Conservation (phyloP, 768 basidiomycete species). For the Phylloporus sp. region DNA sequence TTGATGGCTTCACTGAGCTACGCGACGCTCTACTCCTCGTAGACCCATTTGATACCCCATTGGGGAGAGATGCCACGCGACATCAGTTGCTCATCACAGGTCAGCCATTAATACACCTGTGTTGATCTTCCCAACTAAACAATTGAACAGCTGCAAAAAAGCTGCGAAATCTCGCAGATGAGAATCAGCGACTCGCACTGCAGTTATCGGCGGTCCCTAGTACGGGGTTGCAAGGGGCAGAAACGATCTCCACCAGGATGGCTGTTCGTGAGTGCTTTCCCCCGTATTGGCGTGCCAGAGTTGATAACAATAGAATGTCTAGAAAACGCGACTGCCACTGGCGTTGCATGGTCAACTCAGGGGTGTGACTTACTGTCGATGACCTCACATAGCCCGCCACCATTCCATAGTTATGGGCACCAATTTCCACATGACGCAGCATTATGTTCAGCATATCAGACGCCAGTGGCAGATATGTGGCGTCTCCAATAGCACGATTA, state of each 20-base stretch:
- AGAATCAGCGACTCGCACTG: conserved; percentile 18
- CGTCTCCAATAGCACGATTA: conserved; percentile 5
- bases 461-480: background rate
- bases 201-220: conserved; percentile 13
- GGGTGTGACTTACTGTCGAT: conserved; percentile 1
- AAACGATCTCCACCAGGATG: background rate
- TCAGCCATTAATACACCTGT: background rate
- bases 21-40: conserved; percentile 23
- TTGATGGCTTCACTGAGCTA: conserved; percentile 30
- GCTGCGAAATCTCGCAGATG: conserved; percentile 33
- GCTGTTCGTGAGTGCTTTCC: conserved; percentile 9
- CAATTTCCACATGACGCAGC: conserved; percentile 7
- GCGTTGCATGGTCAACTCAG: conserved; percentile 6
- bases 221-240: background rate
- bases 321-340: conserved; percentile 9
- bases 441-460: background rate
- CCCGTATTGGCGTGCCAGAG: background rate
- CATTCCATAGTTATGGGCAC: background rate
- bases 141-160: conserved; percentile 45
- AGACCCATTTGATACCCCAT: conserved; percentile 21
- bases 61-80: conserved; percentile 27
- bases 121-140: background rate
- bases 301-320: background rate
- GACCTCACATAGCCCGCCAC: background rate
- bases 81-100: conserved; percentile 27